Conservation (phyloP, 768 basidiomycete genomes). For the Trametes meyenii region DNA sequence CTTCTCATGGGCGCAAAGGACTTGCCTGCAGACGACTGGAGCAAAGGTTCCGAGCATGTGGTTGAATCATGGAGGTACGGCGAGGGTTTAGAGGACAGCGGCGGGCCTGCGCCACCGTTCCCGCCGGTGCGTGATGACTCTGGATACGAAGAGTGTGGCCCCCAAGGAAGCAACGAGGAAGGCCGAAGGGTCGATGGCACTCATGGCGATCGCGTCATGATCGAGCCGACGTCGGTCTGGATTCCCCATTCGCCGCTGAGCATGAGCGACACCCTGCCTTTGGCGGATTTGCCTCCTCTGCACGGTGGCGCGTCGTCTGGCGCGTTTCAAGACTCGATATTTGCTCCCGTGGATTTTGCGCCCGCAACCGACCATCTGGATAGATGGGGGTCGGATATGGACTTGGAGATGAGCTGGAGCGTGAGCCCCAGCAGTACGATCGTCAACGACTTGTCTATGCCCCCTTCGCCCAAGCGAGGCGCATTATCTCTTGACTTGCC, state of each 20-base stretch:
- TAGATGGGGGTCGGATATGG: background rate
- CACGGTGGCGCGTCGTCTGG: slow-evolving; percentile 1
- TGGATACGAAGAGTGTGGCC: slow-evolving; percentile 25
- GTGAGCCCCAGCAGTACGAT: slow-evolving; percentile 18
- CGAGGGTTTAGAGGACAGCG: slow-evolving; percentile 5
- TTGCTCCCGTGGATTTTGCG: background rate
- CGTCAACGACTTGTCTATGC: slow-evolving; percentile 11
- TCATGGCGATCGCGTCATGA: slow-evolving; percentile 5
- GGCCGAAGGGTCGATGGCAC: slow-evolving; percentile 7
- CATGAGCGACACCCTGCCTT: slow-evolving; percentile 15
- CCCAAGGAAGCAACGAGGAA: slow-evolving; percentile 12
- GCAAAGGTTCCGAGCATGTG: slow-evolving; percentile 1
- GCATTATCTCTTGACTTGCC: slow-evolving; percentile 14
- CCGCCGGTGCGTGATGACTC: slow-evolving; percentile 27
- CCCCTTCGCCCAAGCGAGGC: slow-evolving; percentile 18
- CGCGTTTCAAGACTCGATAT: slow-evolving; percentile 5
- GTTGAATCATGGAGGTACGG: slow-evolving; percentile 21
- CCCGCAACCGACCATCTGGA: background rate
- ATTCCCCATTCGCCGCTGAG: slow-evolving; percentile 22
- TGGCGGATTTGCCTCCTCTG: slow-evolving; percentile 13
- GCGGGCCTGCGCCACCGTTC: slow-evolving; percentile 14
- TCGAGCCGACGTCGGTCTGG: slow-evolving; percentile 27
- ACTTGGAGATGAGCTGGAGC: slow-evolving; percentile 21
- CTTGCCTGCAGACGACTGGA: slow-evolving; percentile 14
- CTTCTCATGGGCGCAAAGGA: slow-evolving; percentile 15